Percentiles rank a stretch among this genome's conserved stretches.
These are phyloP conservation scores for Daldinia decipiens DNA, from an alignment of 495 filamentous ascomycete species.

Conservation along the genomic window DNA sequence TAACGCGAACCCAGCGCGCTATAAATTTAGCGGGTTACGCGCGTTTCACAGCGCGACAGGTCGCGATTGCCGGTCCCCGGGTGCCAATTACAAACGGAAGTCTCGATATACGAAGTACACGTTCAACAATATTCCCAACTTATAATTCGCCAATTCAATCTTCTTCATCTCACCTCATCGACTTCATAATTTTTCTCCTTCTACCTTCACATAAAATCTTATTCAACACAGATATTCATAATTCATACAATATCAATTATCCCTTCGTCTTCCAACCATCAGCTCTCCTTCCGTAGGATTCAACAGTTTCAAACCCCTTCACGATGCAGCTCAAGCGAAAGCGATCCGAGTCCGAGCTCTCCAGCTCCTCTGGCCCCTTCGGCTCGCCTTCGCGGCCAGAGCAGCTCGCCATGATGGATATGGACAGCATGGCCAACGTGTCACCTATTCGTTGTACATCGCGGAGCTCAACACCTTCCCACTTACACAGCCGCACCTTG, in stretches of 20 bases:
- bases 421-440: slow-evolving; percentile 22
- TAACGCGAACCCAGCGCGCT: slow-evolving; percentile 43
- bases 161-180: slow-evolving; percentile 18
- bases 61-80: slow-evolving; percentile 31
- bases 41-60: slow-evolving; percentile 32
- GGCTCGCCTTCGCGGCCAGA: slow-evolving; percentile 49
- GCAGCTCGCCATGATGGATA: slow-evolving; percentile 27
- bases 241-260: slow-evolving; percentile 1
- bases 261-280: neutral
- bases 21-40: slow-evolving; percentile 26
- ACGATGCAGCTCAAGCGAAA: slow-evolving; percentile 63
- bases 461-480: slow-evolving; percentile 28
- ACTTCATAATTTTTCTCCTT: slow-evolving; percentile 7
- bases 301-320: slow-evolving; percentile 7
- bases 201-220: neutral
- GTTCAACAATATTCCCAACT: slow-evolving; percentile 13
- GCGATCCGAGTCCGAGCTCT: slow-evolving; percentile 62
- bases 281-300: neutral
- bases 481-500: slow-evolving; percentile 57
- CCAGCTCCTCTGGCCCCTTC: slow-evolving; percentile 50
- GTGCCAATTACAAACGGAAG: slow-evolving; percentile 14
- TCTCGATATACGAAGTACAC: slow-evolving; percentile 19
- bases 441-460: slow-evolving; percentile 21
- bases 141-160: slow-evolving; percentile 34
- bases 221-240: neutral